These are phyloP conservation scores for Neopestalotiopsis sp. DNA, from an alignment of 2,329 filamentous ascomycete genomes.

Conservation along the genomic window DNA sequence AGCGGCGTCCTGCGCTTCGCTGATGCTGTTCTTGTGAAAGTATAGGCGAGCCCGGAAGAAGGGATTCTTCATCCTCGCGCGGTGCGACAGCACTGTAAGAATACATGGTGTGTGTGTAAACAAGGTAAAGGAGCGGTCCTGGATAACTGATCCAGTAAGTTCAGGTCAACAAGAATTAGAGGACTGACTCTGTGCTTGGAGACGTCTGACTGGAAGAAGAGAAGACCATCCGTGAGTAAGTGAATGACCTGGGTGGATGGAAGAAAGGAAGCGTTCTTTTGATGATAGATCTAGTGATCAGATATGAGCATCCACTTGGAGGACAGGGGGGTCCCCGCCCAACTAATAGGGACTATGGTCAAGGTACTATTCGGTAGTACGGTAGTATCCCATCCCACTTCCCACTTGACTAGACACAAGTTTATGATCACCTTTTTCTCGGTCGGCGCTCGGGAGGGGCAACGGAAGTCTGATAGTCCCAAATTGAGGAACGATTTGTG, in stretches of 20 bases:
- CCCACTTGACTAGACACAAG: neutral
- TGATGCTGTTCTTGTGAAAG: slow-evolving; percentile 16
- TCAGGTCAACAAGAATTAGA: neutral
- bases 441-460: neutral
- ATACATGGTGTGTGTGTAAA: slow-evolving; percentile 24
- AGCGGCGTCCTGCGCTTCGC: slow-evolving; percentile 11
- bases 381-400: neutral
- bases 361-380: neutral
- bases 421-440: neutral
- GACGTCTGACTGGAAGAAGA: neutral
- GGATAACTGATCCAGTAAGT: slow-evolving; percentile 4
- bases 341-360: neutral
- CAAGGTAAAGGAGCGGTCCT: slow-evolving; percentile 1
- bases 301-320: slow-evolving; percentile 4
- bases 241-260: neutral
- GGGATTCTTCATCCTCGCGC: slow-evolving; percentile 31
- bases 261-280: slow-evolving; percentile 9
- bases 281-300: slow-evolving; percentile 9
- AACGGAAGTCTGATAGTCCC: neutral
- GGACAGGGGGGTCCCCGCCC: neutral
- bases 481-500: neutral
- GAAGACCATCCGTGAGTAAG: neutral
- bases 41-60: slow-evolving; percentile 25
- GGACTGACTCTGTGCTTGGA: neutral
- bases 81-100: slow-evolving; percentile 18